phyloP scores from a whole-genome alignment of 2,329 filamentous ascomycete species.

The Phaeosphaeriaceae sp. region DNA sequence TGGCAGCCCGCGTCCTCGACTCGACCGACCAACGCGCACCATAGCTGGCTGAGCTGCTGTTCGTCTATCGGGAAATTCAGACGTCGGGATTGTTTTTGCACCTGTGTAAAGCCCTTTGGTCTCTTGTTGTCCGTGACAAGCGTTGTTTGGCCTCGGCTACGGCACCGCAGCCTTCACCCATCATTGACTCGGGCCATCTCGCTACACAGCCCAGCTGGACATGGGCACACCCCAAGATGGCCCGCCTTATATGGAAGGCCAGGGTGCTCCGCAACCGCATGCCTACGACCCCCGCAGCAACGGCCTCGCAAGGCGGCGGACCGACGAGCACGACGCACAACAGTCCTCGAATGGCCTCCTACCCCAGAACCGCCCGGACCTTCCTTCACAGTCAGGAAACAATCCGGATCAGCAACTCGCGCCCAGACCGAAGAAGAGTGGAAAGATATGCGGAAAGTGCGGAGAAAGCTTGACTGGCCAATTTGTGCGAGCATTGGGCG shows the following conservation, averaged over 20 bases:
- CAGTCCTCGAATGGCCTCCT: slow-evolving; percentile 32
- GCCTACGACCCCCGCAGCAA: slow-evolving; percentile 41
- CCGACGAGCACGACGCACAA: slow-evolving; percentile 32
- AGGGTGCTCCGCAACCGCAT: slow-evolving; percentile 34
- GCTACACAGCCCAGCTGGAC: slow-evolving; percentile 33
- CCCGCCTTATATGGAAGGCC: slow-evolving; percentile 43
- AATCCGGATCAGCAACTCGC: slow-evolving; percentile 37
- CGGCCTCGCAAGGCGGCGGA: slow-evolving; percentile 39
- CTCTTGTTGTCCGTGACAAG: slow-evolving; percentile 4
- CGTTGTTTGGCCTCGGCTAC: slow-evolving; percentile 14
- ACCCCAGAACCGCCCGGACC: slow-evolving; percentile 29
- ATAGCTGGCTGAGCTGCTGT: not conserved
- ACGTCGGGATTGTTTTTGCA: not conserved
- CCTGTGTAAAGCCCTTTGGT: not conserved
- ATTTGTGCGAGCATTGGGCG: slow-evolving; percentile 91
- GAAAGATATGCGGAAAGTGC: slow-evolving; percentile 77
- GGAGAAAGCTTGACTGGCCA: slow-evolving; percentile 87
- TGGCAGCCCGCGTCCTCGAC: slow-evolving; percentile 1
- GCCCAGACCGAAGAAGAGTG: slow-evolving; percentile 41
- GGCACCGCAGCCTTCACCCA: slow-evolving; percentile 6
- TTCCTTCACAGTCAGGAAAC: slow-evolving; percentile 34
- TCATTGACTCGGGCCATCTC: slow-evolving; percentile 1
- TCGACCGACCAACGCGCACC: not conserved
- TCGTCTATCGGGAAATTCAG: not conserved
- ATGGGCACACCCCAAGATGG: slow-evolving; percentile 47